These are phyloP conservation scores for Ogataea hybrid DNA, from an alignment of 1,139 yeast species.

Conservation along the genomic window DNA sequence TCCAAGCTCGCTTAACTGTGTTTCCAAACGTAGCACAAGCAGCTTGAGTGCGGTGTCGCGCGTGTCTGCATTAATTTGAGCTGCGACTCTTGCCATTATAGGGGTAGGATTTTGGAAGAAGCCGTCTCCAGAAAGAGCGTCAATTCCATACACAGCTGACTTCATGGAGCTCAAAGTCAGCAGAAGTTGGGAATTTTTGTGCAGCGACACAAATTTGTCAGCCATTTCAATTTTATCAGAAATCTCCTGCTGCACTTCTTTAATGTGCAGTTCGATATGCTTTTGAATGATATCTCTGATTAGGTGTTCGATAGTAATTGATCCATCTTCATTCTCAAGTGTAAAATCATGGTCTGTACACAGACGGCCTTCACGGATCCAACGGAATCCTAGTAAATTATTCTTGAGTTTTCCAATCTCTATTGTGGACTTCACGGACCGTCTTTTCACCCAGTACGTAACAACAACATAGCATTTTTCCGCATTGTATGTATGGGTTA, in stretches of 20 bases:
- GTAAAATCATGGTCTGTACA: conserved; percentile 30
- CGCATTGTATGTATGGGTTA: conserved; percentile 65
- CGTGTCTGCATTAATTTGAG: conserved; percentile 38
- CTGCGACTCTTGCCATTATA: conserved; percentile 36
- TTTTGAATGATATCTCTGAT: conserved; percentile 27
- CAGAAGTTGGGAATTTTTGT: conserved; percentile 25
- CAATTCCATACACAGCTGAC: conserved; percentile 38
- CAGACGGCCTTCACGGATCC: conserved; percentile 64
- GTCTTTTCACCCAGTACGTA: conserved; percentile 65
- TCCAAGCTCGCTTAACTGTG: conserved; percentile 49
- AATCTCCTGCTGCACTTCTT: conserved; percentile 25
- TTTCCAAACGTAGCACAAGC: conserved; percentile 50
- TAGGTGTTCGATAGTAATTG: conserved; percentile 29
- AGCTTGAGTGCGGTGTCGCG: conserved; percentile 37
- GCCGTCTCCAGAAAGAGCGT: conserved; percentile 42
- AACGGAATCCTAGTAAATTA: conserved; percentile 55
- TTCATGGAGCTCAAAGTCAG: conserved; percentile 37
- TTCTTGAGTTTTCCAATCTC: conserved; percentile 63
- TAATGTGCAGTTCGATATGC: conserved; percentile 33
- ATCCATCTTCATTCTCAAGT: conserved; percentile 23
- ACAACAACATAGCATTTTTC: conserved; percentile 60
- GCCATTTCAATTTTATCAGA: conserved; percentile 26
- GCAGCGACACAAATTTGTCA: conserved; percentile 32
- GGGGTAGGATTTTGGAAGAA: conserved; percentile 48
- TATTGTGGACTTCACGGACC: conserved; percentile 50